These are phyloP conservation scores for Juglanconis sp. DNA, from an alignment of 2,329 filamentous ascomycete species.

Conservation along the genomic window DNA sequence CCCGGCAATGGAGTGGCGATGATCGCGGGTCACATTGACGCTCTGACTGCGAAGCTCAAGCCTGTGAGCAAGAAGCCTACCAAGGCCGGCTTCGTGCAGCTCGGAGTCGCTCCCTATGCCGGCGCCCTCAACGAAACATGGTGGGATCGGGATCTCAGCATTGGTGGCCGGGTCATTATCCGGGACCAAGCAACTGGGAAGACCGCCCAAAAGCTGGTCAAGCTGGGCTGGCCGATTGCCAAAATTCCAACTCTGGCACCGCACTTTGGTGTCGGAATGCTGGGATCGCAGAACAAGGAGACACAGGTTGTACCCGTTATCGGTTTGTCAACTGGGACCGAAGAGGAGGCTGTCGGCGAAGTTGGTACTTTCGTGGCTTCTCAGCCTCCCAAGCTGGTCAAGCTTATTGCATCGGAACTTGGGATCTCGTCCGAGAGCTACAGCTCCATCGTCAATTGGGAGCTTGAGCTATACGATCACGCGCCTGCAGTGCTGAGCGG, in stretches of 20 bases:
- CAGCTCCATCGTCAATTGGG: conserved; percentile 85
- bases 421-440: conserved; percentile 60
- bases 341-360: conserved; percentile 52
- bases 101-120: conserved; percentile 90
- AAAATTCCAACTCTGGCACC: conserved; percentile 87
- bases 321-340: conserved; percentile 64
- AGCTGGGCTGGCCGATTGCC: conserved; percentile 90
- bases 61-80: conserved; percentile 82
- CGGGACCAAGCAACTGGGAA: conserved; percentile 70
- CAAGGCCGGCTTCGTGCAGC: conserved; percentile 80
- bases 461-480: conserved; percentile 89
- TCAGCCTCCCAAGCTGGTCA: conserved; percentile 81
- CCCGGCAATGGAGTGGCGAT: conserved; percentile 84
- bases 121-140: conserved; percentile 84
- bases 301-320: conserved; percentile 94
- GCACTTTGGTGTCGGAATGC: conserved; percentile 80
- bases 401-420: conserved; percentile 76
- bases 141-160: conserved; percentile 94
- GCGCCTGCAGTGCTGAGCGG: conserved; percentile 83
- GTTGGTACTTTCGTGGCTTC: conserved; percentile 72
- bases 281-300: conserved; percentile 72
- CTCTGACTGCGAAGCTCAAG: conserved; percentile 86
- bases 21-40: conserved; percentile 89
- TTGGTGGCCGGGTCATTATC: conserved; percentile 85
- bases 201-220: conserved; percentile 78